Evolutionary conservation across 192 early-diverging fungal species (phyloP).

Genomic region (Entomortierella chlamydospora): DNA sequence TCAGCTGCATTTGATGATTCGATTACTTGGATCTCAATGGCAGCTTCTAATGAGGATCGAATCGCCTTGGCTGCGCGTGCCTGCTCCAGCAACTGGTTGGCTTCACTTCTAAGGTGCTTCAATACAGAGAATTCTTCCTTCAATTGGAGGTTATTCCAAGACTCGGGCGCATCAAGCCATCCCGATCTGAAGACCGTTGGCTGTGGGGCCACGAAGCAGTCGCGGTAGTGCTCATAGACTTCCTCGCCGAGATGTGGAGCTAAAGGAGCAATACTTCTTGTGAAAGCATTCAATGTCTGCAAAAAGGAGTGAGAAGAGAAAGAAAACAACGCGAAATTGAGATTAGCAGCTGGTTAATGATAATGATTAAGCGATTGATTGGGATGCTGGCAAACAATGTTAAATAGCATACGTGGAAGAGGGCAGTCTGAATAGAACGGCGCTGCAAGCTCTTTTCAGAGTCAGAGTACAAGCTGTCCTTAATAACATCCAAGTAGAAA

Average conservation of each 20-base stretch:
- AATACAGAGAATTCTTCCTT: conserved; percentile 58
- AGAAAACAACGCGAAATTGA: neutral
- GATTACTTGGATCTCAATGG: conserved; percentile 50
- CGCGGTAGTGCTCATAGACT: conserved; percentile 71
- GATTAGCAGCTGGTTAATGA: too few relatives aligned
- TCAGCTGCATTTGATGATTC: neutral
- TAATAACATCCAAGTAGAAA: conserved; percentile 85
- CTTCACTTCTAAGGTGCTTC: conserved; percentile 58
- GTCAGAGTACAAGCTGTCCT: conserved; percentile 81
- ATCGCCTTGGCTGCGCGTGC: conserved; percentile 66
- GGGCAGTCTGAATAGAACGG: conserved; percentile 71
- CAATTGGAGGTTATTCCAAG: conserved; percentile 58
- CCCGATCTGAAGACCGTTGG: conserved; percentile 68
- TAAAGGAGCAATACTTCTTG: conserved; percentile 71
- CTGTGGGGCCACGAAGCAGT: conserved; percentile 53
- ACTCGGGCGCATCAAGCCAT: conserved; percentile 64
- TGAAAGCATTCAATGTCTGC: conserved; percentile 71
- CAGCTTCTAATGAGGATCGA: conserved; percentile 64
- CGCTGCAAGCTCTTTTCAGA: conserved; percentile 53
- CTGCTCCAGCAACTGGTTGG: conserved; percentile 63
- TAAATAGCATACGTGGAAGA: conserved; percentile 64
- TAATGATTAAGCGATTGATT: too few relatives aligned
- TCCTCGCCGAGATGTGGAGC: conserved; percentile 78
- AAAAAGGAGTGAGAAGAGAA: neutral
- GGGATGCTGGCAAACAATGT: too few relatives aligned